These are phyloP conservation scores for Colletotrichum phormii DNA, from an alignment of 2,329 filamentous ascomycete species.

Conservation along the genomic window DNA sequence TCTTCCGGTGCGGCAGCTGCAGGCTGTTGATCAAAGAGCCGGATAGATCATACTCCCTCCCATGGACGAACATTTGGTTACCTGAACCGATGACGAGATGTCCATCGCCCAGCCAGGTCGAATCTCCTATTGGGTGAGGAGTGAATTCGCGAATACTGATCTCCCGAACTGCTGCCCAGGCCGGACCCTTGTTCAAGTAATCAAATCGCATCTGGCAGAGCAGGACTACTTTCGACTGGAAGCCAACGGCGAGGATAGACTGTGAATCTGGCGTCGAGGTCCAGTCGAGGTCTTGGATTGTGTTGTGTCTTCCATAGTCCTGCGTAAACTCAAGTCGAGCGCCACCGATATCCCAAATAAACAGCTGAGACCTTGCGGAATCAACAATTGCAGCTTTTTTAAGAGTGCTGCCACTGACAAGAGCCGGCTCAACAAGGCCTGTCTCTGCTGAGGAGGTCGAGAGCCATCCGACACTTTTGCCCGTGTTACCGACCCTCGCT, in stretches of 20 bases:
- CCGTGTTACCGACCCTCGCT: slow-evolving; percentile 73
- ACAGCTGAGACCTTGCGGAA: slow-evolving; percentile 76
- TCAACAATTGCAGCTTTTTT: slow-evolving; percentile 90
- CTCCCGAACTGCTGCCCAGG: slow-evolving; percentile 87
- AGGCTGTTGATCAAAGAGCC: slow-evolving; percentile 68
- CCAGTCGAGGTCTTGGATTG: slow-evolving; percentile 91
- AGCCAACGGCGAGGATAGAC: slow-evolving; percentile 91
- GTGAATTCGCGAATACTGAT: slow-evolving; percentile 85
- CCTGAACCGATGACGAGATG: slow-evolving; percentile 89
- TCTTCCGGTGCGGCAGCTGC: slow-evolving; percentile 59
- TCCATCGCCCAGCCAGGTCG: slow-evolving; percentile 88
- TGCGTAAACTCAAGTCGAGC: slow-evolving; percentile 85
- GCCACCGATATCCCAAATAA: slow-evolving; percentile 90
- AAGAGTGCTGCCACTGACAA: slow-evolving; percentile 87
- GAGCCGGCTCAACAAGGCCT: slow-evolving; percentile 75
- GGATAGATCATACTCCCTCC: slow-evolving; percentile 76
- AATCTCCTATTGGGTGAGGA: slow-evolving; percentile 91
- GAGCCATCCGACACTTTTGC: slow-evolving; percentile 80
- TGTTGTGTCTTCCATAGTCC: slow-evolving; percentile 77
- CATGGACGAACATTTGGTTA: slow-evolving; percentile 89
- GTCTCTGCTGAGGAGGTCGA: slow-evolving; percentile 86
- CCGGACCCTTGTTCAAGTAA: slow-evolving; percentile 88
- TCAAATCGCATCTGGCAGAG: slow-evolving; percentile 91
- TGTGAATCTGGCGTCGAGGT: slow-evolving; percentile 90
- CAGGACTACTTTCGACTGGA: slow-evolving; percentile 85